phyloP scores from a whole-genome alignment of 257 asterid species.

The Forsythia viridissima region DNA sequence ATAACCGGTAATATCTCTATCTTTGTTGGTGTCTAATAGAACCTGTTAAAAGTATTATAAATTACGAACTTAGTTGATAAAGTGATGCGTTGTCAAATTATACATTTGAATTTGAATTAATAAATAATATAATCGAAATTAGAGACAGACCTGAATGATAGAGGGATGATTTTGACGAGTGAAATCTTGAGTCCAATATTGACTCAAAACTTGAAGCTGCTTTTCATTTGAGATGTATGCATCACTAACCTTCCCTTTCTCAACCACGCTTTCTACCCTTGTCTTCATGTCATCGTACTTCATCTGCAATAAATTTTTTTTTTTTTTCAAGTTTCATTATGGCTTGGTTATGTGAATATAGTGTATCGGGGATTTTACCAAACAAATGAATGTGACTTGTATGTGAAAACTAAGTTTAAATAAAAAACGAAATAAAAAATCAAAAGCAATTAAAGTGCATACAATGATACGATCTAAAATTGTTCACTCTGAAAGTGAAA shows the following conservation, averaged over 20 bases:
- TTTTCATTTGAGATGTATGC: slow-evolving; percentile 36
- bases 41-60: slow-evolving; percentile 34
- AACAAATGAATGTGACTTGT: neutral
- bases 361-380: neutral
- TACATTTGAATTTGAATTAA: too few species aligned
- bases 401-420: too few species aligned
- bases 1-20: slow-evolving; percentile 40
- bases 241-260: slow-evolving; percentile 40
- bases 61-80: too few species aligned
- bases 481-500: too few species aligned
- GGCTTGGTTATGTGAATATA: neutral
- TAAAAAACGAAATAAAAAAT: too few species aligned
- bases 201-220: slow-evolving; percentile 29
- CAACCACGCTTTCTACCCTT: slow-evolving; percentile 46
- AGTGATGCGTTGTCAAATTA: too few species aligned
- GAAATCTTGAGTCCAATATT: slow-evolving; percentile 44
- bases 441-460: too few species aligned
- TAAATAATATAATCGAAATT: neutral
- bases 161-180: slow-evolving; percentile 57
- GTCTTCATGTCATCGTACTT: slow-evolving; percentile 61
- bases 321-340: neutral
- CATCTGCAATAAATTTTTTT: slow-evolving; percentile 34
- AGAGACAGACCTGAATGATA: slow-evolving; percentile 42
- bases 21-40: slow-evolving; percentile 34
- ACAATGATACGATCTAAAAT: too few species aligned